A percentile compares a stretch with the other conserved stretches of the same genome.
phyloP scores from a whole-genome alignment of 148 eudicot species.

The Euryodendron excelsum region DNA sequence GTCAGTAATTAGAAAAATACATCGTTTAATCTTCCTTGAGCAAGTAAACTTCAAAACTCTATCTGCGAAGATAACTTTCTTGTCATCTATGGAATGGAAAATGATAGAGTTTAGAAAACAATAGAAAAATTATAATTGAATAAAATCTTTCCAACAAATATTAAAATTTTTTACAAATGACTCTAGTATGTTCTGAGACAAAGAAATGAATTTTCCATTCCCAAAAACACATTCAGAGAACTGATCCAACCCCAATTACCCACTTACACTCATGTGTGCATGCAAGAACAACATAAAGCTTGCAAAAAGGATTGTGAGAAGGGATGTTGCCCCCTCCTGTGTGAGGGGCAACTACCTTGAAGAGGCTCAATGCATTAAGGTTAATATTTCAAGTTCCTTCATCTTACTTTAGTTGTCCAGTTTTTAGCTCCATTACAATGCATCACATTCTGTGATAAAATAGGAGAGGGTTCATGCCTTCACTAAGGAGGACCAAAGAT shows the following conservation, averaged over 20 bases:
- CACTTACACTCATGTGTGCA: neutral
- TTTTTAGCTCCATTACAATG: too few species aligned
- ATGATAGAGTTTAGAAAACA: conserved; percentile 64
- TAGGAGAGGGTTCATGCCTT: too few species aligned
- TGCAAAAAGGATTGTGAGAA: neutral
- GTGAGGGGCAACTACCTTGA: neutral
- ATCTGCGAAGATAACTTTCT: conserved; percentile 75
- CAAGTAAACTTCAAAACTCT: conserved; percentile 83
- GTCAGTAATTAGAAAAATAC: conserved; percentile 28
- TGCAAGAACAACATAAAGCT: neutral
- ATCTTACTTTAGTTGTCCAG: neutral
- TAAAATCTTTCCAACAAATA: neutral
- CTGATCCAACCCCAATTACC: conserved; percentile 36
- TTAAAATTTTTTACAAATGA: neutral
- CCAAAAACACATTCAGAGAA: neutral
- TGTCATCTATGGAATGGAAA: conserved; percentile 42
- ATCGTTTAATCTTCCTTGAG: conserved; percentile 76
- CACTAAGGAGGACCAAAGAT: neutral
- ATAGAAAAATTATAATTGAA: conserved; percentile 20
- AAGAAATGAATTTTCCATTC: neutral
- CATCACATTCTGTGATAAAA: too few species aligned
- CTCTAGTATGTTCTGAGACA: neutral
- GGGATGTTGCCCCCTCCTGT: neutral
- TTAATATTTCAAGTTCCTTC: neutral
- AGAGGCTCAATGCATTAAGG: neutral